phyloP scores from a whole-genome alignment of 495 filamentous ascomycete genomes.

The Echria macrotheca region DNA sequence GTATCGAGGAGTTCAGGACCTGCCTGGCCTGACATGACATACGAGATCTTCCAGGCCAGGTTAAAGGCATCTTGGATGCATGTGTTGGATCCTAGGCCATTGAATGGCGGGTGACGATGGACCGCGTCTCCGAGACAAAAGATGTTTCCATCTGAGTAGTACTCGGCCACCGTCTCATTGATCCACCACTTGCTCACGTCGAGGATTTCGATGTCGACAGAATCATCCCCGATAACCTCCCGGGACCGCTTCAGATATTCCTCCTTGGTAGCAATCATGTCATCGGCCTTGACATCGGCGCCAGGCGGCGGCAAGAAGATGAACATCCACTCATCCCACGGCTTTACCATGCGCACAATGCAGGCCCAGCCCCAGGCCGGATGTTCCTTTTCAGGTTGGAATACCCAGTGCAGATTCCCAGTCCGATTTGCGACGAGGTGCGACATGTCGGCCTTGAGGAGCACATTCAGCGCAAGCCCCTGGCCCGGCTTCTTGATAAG shows the following conservation, averaged over 20 bases:
- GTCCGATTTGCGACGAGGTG: slow-evolving; percentile 42
- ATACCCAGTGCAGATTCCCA: slow-evolving; percentile 54
- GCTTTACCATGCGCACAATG: slow-evolving; percentile 37
- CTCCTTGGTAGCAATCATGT: slow-evolving; percentile 28
- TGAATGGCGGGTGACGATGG: slow-evolving; percentile 44
- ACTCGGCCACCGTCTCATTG: slow-evolving; percentile 38
- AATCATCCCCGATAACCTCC: slow-evolving; percentile 49
- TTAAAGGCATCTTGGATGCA: slow-evolving; percentile 48
- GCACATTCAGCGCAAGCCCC: slow-evolving; percentile 50
- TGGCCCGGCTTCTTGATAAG: slow-evolving; percentile 48
- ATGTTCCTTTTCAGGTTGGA: slow-evolving; percentile 29
- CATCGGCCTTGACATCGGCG: slow-evolving; percentile 23
- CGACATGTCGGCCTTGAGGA: slow-evolving; percentile 48
- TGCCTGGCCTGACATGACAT: slow-evolving; percentile 34
- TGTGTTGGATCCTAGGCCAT: slow-evolving; percentile 44
- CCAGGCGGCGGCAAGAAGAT: slow-evolving; percentile 34
- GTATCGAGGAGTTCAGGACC: slow-evolving; percentile 24
- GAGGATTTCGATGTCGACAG: slow-evolving; percentile 29
- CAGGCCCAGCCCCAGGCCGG: slow-evolving; percentile 34
- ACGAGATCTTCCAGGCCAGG: slow-evolving; percentile 45
- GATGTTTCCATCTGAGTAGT: slow-evolving; percentile 35
- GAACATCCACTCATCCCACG: slow-evolving; percentile 45
- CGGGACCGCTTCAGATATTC: slow-evolving; percentile 35
- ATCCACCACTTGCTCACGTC: slow-evolving; percentile 39
- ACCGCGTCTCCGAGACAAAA: slow-evolving; percentile 46